A percentile compares a stretch with the other conserved stretches of the same genome.
Evolutionary conservation across 2,329 filamentous ascomycete species (phyloP).

Genomic region (Calonectria leucothoes): DNA sequence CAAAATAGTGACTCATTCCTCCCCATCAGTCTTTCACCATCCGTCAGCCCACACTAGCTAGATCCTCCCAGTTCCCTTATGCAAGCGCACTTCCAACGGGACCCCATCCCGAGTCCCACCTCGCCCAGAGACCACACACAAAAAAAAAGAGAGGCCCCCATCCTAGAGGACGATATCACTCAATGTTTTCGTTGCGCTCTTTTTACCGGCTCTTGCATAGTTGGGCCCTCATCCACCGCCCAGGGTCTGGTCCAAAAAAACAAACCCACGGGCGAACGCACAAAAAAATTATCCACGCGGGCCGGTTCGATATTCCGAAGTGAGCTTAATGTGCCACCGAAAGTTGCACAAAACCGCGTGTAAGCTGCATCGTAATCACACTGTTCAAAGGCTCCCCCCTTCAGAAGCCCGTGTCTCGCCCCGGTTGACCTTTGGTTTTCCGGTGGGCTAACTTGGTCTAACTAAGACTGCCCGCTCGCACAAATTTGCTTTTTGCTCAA

Average conservation of each 20-base stretch:
- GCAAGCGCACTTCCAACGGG: neutral
- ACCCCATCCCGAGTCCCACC: slow-evolving; percentile 10
- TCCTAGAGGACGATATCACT: neutral
- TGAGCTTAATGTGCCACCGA: neutral
- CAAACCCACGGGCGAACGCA: neutral
- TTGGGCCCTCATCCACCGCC: neutral
- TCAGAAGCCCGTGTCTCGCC: neutral
- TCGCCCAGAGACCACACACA: neutral
- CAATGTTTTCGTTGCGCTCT: neutral
- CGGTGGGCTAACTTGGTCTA: neutral
- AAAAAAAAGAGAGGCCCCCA: neutral
- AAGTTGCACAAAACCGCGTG: neutral
- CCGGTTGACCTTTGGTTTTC: neutral
- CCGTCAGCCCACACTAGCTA: neutral
- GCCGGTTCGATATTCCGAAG: neutral
- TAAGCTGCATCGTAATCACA: neutral
- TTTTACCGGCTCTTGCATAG: neutral
- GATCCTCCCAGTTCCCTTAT: slow-evolving; percentile 1
- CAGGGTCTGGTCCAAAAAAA: neutral
- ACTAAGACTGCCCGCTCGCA: neutral
- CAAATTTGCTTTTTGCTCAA: neutral
- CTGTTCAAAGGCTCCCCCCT: neutral
- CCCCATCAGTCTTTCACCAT: neutral
- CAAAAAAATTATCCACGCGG: neutral
- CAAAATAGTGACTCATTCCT: slow-evolving; percentile 5